phyloP scores from a whole-genome alignment of 75 land plant genomes.

The Sequoia sempervirens region DNA sequence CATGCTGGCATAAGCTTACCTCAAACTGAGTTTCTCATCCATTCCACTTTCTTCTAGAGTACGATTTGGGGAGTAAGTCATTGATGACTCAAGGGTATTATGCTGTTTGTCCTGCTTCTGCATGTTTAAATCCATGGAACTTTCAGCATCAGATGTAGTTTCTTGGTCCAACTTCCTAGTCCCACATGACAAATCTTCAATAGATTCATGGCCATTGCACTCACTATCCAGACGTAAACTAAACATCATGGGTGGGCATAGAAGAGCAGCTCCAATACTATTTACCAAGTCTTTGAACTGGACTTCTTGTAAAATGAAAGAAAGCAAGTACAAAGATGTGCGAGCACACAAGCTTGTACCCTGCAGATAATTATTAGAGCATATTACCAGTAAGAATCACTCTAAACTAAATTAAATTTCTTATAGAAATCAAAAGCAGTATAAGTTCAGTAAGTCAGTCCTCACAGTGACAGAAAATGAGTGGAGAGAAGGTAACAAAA shows the following conservation, averaged over 20 bases:
- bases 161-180: constrained; percentile 5
- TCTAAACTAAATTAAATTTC: neutral
- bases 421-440: constrained; percentile 5
- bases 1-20: neutral
- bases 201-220: constrained; percentile 34
- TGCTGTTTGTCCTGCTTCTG: neutral
- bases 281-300: constrained; percentile 80
- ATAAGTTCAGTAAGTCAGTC: neutral
- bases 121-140: neutral
- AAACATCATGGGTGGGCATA: constrained; percentile 36
- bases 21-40: neutral
- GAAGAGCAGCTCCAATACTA: constrained; percentile 72
- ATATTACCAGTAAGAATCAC: neutral
- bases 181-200: neutral
- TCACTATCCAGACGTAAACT: constrained; percentile 13
- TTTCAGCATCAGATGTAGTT: neutral
- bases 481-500: constrained; percentile 72
- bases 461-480: constrained; percentile 34
- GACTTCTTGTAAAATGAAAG: constrained; percentile 77
- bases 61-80: neutral
- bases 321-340: constrained; percentile 79
- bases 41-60: neutral
- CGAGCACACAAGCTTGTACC: constrained; percentile 42
- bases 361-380: constrained; percentile 25
- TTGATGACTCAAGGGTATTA: neutral